Base-by-base conservation (phyloP, 257 asterid genomes). In the Jasminum sambac region DNA sequence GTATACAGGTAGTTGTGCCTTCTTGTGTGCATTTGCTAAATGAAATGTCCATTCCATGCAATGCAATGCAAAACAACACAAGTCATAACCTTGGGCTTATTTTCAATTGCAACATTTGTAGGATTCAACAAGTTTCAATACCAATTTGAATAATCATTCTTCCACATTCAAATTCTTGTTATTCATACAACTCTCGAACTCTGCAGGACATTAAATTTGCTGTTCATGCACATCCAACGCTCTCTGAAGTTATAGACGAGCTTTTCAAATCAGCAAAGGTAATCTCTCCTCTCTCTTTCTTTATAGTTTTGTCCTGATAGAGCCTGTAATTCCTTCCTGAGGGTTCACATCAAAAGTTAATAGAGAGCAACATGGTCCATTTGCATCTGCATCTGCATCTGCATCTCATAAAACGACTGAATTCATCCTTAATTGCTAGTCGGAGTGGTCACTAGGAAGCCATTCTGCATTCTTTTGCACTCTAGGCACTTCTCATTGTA, bases 181-280 rank as follows among this genome's bases (percentile, higher is more conserved):
- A 59, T 75, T 72, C 74, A 57, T 50, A 50, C 72, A 63, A 38
- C 72, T 74, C 24, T 75, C 68, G 63, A 83, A 81, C 73, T 74
- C 58, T 76, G 64, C 90, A 91, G 98, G 98, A 91, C 81, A 71
- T 91, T 46, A 91, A 91, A 74, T 78, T 79, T 63, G 96, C 98
- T n/a, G 96, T 91, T 77, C 98, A 91, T 59, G 98, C 98, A 14
- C 98, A 91, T 83, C 98, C 98, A 68, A 91, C 98, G 72, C 82
- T 91, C 85, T 91, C 98, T 50, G 98, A 91, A 82, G 98, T 91
- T 67, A 84, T 91, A 40, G 98, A 91, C 52, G 98, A 91, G 71
- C 95, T 91, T 79, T 91, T 86, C 75, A 89, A 91, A 85, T 83
- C 95, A 72, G 95, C 96, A 11, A 89, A 89, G 95, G 96, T 89